A percentile compares a stretch with the other conserved stretches of the same genome.
phyloP scores from a whole-genome alignment of 805 yeast species.

The Candida morakotiae region DNA sequence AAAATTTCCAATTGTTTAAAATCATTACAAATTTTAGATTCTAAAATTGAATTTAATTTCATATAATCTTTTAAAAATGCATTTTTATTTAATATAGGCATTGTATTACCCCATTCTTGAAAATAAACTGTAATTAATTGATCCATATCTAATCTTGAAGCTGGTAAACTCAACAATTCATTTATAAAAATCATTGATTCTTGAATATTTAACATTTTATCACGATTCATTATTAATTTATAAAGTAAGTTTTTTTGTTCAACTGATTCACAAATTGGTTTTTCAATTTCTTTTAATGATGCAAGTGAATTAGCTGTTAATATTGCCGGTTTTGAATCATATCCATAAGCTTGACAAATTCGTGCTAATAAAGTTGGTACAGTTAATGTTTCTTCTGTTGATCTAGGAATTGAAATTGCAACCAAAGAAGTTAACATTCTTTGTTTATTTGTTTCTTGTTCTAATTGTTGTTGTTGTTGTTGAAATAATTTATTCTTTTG shows the following conservation, averaged over 20 bases:
- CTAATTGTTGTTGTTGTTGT: constrained; percentile 17
- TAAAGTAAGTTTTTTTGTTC: constrained; percentile 12
- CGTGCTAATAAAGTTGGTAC: constrained; percentile 69
- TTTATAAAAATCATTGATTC: constrained; percentile 46
- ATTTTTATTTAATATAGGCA: constrained; percentile 67
- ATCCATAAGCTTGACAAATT: constrained; percentile 67
- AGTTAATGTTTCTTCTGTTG: constrained; percentile 74
- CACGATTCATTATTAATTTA: constrained; percentile 23
- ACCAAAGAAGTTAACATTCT: constrained; percentile 43
- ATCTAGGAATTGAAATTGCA: constrained; percentile 70
- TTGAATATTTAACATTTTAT: constrained; percentile 21
- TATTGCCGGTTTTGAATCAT: constrained; percentile 65
- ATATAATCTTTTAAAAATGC: constrained; percentile 62
- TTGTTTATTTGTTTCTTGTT: constrained; percentile 29
- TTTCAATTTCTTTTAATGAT: constrained; percentile 48
- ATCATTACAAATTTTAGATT: constrained; percentile 14
- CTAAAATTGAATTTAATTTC: constrained; percentile 43
- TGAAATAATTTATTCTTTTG: constrained; percentile 22
- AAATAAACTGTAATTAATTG: constrained; percentile 64
- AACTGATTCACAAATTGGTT: constrained; percentile 12
- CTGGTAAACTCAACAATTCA: constrained; percentile 30
- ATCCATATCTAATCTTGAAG: constrained; percentile 60
- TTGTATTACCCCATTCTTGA: constrained; percentile 69
- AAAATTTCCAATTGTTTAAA: constrained; percentile 46
- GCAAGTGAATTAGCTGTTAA: constrained; percentile 71